Evolutionary conservation across 768 basidiomycete species (phyloP).

Genomic region (Vararia minispora): DNA sequence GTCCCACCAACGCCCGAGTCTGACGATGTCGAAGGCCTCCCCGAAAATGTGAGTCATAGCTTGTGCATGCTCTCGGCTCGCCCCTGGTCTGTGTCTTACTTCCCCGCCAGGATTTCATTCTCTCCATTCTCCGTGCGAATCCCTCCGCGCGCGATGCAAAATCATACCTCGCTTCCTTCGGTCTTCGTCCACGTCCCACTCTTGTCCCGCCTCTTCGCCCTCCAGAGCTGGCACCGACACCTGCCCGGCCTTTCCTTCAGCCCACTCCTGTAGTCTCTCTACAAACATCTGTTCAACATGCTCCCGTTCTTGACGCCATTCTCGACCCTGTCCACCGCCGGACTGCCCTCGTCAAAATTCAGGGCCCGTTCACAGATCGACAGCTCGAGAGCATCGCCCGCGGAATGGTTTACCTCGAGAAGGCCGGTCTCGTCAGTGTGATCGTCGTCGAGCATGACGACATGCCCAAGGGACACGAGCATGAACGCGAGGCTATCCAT

Average conservation of each 20-base stretch:
- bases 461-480: slow-evolving; percentile 52
- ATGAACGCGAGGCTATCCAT: slow-evolving; percentile 53
- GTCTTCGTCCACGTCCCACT: slow-evolving; percentile 36
- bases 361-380: slow-evolving; percentile 88
- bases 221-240: no score
- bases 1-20: slow-evolving; percentile 5
- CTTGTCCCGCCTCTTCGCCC: slow-evolving; percentile 16
- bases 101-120: slow-evolving; percentile 74
- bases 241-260: no score
- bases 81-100: slow-evolving; percentile 5
- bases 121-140: slow-evolving; percentile 87
- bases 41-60: slow-evolving; percentile 2
- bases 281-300: no score
- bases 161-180: slow-evolving; percentile 88
- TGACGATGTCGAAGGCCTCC: slow-evolving; percentile 2
- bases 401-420: slow-evolving; percentile 92
- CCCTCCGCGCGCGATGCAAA: slow-evolving; percentile 87
- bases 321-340: slow-evolving; percentile 76
- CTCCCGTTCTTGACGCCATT: slow-evolving; percentile 56
- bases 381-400: slow-evolving; percentile 91
- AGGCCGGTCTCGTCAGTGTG: slow-evolving; percentile 90
- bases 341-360: slow-evolving; percentile 92
- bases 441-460: slow-evolving; percentile 90
- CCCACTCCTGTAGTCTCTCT: no score
- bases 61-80: background rate